phyloP scores from a whole-genome alignment of 2,329 filamentous ascomycete genomes.

The Claviceps digitariae region DNA sequence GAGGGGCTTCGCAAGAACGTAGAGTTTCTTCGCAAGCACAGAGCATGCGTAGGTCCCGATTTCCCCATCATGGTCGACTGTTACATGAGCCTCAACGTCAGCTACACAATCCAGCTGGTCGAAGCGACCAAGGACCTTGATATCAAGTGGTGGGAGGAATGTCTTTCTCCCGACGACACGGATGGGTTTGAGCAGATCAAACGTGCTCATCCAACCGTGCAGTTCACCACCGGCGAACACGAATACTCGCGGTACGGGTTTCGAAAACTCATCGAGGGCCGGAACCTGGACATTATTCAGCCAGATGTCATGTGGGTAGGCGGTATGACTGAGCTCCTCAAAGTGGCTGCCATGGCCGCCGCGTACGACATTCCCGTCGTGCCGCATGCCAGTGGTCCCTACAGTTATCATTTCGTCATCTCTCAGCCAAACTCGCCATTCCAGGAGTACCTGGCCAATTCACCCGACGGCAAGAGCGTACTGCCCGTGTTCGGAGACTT shows the following conservation, averaged over 20 bases:
- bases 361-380: slow-evolving; percentile 93
- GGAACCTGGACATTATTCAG: slow-evolving; percentile 87
- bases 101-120: slow-evolving; percentile 84
- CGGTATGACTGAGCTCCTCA: slow-evolving; percentile 81
- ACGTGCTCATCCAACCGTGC: slow-evolving; percentile 74
- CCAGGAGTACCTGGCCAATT: slow-evolving; percentile 93
- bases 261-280: slow-evolving; percentile 82
- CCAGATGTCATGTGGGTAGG: slow-evolving; percentile 98
- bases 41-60: slow-evolving; percentile 72
- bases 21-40: slow-evolving; percentile 73
- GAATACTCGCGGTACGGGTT: slow-evolving; percentile 92
- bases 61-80: slow-evolving; percentile 93
- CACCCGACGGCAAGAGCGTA: slow-evolving; percentile 77
- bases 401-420: too few relatives aligned
- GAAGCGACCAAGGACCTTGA: slow-evolving; percentile 71
- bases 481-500: slow-evolving; percentile 85
- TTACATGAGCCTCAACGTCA: slow-evolving; percentile 90
- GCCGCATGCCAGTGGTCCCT: too few relatives aligned
- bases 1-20: slow-evolving; percentile 78
- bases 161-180: slow-evolving; percentile 77
- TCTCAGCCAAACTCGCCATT: slow-evolving; percentile 89
- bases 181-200: slow-evolving; percentile 86
- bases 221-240: slow-evolving; percentile 93
- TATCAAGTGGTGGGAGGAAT: slow-evolving; percentile 98
- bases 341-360: slow-evolving; percentile 75